Evolutionary conservation across 139 green algal species (phyloP), one percentile per base, ranked within the genome.

Genomic region (Parachlorella kessleri): DNA sequence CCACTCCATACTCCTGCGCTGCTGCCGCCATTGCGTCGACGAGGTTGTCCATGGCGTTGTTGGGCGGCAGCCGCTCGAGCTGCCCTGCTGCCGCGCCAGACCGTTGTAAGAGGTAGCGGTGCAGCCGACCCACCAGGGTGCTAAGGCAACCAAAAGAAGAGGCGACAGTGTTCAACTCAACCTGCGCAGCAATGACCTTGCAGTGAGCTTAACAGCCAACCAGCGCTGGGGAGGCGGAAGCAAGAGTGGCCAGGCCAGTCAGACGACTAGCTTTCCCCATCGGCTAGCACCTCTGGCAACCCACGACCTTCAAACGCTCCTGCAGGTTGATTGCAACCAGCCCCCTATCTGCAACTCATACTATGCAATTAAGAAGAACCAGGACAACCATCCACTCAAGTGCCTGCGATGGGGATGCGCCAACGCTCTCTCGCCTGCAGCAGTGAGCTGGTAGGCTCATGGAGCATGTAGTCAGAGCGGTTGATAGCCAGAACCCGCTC

Each of bases 111-210:
- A 94, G 74, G 78, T 92, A 92, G 30, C 39, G 53, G 83, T 98
- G 95, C 81, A 98, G 80, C 30, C 68, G 76, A 7, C 86, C 85
- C 18, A 92, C 89, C 38, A 93, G 82, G 2, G 89, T 90, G 48
- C 73, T 85, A 23, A 98, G 91, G 82, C 90, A 95, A 30, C 89
- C 94, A 83, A 99, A 99, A 32, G 92, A 98, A 3, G 92, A 95
- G 26, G 95, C 92, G 41, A 99, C 98, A 7, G 96, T 99, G 91
- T 99, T 99, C 30, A 99, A 77, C 90, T 99, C 97, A 40, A 99
- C 94, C 89, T 99, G 91, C 72, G 87, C 48, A 59, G n/a, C n/a
- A n/a, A n/a, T n/a, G n/a, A n/a, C n/a, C n/a, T n/a, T n/a, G n/a
- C n/a, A n/a, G n/a, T n/a, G n/a, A n/a, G n/a, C n/a, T n/a, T n/a